A percentile compares a stretch with the other conserved stretches of the same genome.
These are phyloP conservation scores for Metschnikowia peoriensis DNA, from an alignment of 805 yeast species.

Conservation along the genomic window DNA sequence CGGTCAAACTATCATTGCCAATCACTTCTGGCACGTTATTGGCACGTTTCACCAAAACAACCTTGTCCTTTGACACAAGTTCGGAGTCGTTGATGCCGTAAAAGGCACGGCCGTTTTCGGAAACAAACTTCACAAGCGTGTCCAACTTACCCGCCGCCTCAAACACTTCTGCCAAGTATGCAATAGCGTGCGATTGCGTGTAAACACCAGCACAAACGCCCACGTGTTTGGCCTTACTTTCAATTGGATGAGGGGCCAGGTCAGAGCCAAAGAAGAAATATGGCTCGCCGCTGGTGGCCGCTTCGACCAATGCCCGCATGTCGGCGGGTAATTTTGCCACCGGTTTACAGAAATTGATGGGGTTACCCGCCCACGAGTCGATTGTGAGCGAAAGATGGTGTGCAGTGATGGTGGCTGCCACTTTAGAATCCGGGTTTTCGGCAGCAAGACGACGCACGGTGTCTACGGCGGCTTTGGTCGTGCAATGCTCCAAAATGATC, in stretches of 20 bases:
- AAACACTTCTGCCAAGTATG: constrained; percentile 85
- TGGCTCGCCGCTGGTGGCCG: constrained; percentile 89
- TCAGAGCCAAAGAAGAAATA: constrained; percentile 97
- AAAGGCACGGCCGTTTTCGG: constrained; percentile 68
- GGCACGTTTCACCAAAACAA: constrained; percentile 53
- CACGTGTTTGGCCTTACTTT: constrained; percentile 67
- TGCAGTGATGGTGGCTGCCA: constrained; percentile 93
- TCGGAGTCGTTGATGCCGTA: constrained; percentile 54
- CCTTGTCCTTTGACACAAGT: constrained; percentile 45
- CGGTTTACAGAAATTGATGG: constrained; percentile 94
- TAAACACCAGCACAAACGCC: constrained; percentile 99
- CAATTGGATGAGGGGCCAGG: constrained; percentile 94
- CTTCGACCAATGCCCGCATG: constrained; percentile 72
- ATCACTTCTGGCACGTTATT: constrained; percentile 60
- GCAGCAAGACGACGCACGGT: constrained; percentile 58
- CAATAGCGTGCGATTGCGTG: constrained; percentile 79
- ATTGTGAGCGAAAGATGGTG: constrained; percentile 88
- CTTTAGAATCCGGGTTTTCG: constrained; percentile 42
- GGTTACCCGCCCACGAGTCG: constrained; percentile 96
- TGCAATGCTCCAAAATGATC: constrained; percentile 92
- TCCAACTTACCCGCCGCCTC: constrained; percentile 63
- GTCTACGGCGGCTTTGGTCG: constrained; percentile 84
- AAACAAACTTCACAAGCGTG: constrained; percentile 69
- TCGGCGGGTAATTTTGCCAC: constrained; percentile 93
- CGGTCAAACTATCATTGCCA: constrained; percentile 42